Base-by-base conservation (phyloP, 2,329 filamentous ascomycete species). In the Nannizziopsis barbatae region DNA sequence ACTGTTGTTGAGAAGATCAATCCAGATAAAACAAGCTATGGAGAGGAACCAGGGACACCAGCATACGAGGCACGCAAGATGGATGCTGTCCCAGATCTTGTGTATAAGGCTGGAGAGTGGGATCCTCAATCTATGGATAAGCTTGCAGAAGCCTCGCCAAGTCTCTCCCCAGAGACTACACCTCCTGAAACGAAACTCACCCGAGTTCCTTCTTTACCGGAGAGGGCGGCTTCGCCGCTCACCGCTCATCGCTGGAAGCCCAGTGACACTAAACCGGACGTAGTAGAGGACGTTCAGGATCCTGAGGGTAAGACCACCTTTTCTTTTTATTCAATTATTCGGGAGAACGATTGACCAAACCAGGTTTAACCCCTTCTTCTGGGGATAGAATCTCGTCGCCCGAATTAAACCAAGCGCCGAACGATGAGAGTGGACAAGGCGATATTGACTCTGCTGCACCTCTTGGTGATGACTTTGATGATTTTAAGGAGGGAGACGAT, bases 401-500 rank as follows among this genome's bases (percentile, higher is more conserved):
- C 40, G 65, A 65, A 66, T 55, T 65, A 60, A 67, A 58, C 49
- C 71, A 72, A 55, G 73, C 65, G 40, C 57, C 52, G 27, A 55
- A 57, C 39, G 69, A 53, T 30, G 52, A 56, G 63, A 74, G 79
- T 59, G 77, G 81, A 46, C 80, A 49, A 31, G 41, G 27, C 17
- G 7, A 37, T 81, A 53, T 75, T 79, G 58, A 79, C 58, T 82
- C 53, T 58, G 87, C 86, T 65, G 81, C 84, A 60, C 83, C 82
- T 56, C 79, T 80, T 62, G 77, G 76, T 45, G 80, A 79, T 48
- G 71, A 74, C 27, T 74, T 74, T 61, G 71, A 74, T 56, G 72
- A 74, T 47, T 75, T 73, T 54, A 66, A 70, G 52, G 70, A 75
- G 57, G 73, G 73, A 41, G 71, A 71, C 51, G 71, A 72, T 50